Percentiles rank a stretch among this genome's conserved stretches.
Evolutionary conservation across 176 grass and related monocot genomes (phyloP).

Genomic region (Paspalum vaginatum): DNA sequence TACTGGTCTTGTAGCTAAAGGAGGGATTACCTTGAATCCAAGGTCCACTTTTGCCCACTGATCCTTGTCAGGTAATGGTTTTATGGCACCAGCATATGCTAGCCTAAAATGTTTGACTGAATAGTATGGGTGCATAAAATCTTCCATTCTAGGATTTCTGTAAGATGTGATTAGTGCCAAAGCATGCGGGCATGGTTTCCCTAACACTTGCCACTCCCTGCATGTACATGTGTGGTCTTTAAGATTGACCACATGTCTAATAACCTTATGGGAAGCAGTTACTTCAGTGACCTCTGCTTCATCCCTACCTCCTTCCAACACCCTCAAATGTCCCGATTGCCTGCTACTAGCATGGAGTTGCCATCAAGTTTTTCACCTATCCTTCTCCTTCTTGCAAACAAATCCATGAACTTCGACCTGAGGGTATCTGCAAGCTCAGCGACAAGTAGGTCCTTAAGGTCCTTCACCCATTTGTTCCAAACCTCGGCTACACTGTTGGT

Average conservation of each 20-base stretch:
- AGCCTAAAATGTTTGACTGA: neutral
- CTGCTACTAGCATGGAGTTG: neutral
- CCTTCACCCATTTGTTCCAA: constrained; percentile 1
- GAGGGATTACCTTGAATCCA: no score
- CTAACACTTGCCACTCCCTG: no score
- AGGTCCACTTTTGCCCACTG: neutral
- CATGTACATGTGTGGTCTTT: no score
- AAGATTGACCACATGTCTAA: no score
- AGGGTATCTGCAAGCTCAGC: neutral
- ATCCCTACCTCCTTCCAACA: neutral
- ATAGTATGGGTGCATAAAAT: neutral
- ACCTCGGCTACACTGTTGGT: neutral
- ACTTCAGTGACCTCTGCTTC: neutral
- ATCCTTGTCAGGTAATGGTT: neutral
- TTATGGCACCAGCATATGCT: neutral
- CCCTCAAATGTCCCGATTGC: neutral
- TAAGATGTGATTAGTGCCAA: neutral
- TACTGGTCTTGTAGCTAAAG: no score
- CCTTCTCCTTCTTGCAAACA: neutral
- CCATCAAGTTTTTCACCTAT: neutral
- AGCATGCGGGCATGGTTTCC: neutral
- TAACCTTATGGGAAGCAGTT: no score
- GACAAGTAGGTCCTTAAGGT: neutral
- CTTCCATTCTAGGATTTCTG: neutral
- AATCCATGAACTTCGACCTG: neutral